A percentile compares a stretch with the other conserved stretches of the same genome.
Conservation (phyloP, 1,284 basidiomycete genomes). For the Ganoderma resinaceum region DNA sequence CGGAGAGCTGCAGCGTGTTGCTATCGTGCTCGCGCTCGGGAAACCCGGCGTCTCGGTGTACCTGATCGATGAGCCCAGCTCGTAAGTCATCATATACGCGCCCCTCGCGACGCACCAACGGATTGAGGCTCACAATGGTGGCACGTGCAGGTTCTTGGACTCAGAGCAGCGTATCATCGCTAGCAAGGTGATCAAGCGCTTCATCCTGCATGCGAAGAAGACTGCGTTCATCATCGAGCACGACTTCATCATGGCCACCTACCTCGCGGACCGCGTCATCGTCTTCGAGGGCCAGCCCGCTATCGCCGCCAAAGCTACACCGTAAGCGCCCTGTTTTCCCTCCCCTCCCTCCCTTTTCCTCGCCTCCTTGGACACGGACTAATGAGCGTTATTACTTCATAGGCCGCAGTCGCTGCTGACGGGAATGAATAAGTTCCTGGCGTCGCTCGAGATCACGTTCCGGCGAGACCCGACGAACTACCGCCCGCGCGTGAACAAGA, state of each 20-base stretch:
- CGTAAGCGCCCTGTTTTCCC: conserved; percentile 63
- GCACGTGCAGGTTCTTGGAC: conserved; percentile 81
- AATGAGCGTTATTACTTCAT: conserved; percentile 7
- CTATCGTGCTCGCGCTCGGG: conserved; percentile 89
- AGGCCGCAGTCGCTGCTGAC: conserved; percentile 85
- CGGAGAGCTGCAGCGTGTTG: conserved; percentile 96
- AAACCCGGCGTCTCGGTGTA: conserved; percentile 87
- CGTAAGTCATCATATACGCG: conserved; percentile 45
- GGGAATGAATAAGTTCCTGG: conserved; percentile 94
- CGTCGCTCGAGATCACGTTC: conserved; percentile 94
- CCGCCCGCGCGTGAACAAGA: conserved; percentile 93
- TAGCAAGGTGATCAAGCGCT: conserved; percentile 96
- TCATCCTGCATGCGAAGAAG: conserved; percentile 94
- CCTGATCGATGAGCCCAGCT: conserved; percentile 87
- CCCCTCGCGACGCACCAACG: neutral
- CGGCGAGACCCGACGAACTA: conserved; percentile 95
- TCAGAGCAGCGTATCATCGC: conserved; percentile 99
- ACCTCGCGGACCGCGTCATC: conserved; percentile 96
- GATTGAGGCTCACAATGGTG: conserved; percentile 7
- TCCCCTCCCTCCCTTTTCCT: too few relatives aligned
- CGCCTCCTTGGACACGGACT: neutral
- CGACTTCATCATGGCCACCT: conserved; percentile 98
- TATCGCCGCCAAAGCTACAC: conserved; percentile 82
- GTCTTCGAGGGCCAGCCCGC: conserved; percentile 92
- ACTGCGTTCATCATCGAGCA: conserved; percentile 98